Evolutionary conservation across 805 yeast genomes (phyloP).

Genomic region (Candida anglica): DNA sequence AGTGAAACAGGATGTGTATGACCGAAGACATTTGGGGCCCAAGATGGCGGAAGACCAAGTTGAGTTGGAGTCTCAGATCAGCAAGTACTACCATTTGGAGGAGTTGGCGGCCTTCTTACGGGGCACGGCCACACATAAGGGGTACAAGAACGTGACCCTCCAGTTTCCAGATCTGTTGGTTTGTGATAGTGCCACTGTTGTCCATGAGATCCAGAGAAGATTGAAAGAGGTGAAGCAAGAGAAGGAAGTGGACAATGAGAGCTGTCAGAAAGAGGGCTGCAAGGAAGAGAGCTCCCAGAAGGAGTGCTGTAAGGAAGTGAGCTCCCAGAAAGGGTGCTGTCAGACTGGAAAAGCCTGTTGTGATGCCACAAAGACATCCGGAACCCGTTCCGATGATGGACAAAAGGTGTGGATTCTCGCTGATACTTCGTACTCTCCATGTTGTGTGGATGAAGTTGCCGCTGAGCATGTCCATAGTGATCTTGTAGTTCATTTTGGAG

Average conservation of each 20-base stretch:
- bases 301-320: conserved; percentile 6
- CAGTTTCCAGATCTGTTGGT: conserved; percentile 88
- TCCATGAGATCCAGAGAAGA: conserved; percentile 46
- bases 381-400: background rate
- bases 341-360: background rate
- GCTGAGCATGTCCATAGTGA: conserved; percentile 90
- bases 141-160: conserved; percentile 58
- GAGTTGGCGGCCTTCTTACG: conserved; percentile 41
- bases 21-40: conserved; percentile 21
- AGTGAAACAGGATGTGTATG: conserved; percentile 5
- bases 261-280: conserved; percentile 1
- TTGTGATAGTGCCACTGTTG: conserved; percentile 72
- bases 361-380: conserved; percentile 4
- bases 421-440: conserved; percentile 91
- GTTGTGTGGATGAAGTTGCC: conserved; percentile 96
- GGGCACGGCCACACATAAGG: conserved; percentile 20
- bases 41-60: conserved; percentile 12
- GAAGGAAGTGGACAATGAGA: conserved; percentile 5
- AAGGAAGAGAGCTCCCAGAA: conserved; percentile 7
- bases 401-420: conserved; percentile 77
- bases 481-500: conserved; percentile 88
- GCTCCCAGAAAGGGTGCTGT: conserved; percentile 5
- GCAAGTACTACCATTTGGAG: conserved; percentile 52
- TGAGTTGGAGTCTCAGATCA: conserved; percentile 31
- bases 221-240: conserved; percentile 10